Conservation (phyloP, 1,139 yeast species). For the Pneumocystis jirovecii region DNA sequence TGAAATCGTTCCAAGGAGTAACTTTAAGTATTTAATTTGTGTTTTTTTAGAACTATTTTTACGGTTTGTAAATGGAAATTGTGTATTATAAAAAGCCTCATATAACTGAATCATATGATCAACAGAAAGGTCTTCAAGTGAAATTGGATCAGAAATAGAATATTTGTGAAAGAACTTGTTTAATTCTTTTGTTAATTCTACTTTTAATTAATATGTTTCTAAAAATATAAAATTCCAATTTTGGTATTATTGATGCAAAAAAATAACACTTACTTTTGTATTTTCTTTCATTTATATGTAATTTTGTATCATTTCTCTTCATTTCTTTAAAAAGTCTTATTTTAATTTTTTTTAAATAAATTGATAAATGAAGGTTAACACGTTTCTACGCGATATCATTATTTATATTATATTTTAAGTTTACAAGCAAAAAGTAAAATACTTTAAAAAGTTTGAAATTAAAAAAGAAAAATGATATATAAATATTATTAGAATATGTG, state of each 20-base stretch:
- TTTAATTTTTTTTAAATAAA: neutral
- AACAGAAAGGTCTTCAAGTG: neutral
- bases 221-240: neutral
- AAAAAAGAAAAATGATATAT: neutral
- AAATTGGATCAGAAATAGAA: neutral
- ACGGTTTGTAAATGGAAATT: neutral
- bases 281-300: neutral
- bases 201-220: neutral
- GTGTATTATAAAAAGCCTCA: neutral
- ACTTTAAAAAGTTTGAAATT: neutral
- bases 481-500: neutral
- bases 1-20: neutral
- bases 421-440: neutral
- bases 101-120: neutral
- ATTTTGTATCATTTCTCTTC: neutral
- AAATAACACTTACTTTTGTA: neutral
- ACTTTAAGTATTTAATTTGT: neutral
- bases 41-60: neutral
- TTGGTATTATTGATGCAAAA: neutral
- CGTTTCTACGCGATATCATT: no score
- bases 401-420: no score
- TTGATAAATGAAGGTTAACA: neutral
- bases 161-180: neutral
- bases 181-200: neutral
- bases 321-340: neutral